Base-by-base conservation (phyloP, 139 green algal genomes). In the Pycnococcus provasolii region DNA sequence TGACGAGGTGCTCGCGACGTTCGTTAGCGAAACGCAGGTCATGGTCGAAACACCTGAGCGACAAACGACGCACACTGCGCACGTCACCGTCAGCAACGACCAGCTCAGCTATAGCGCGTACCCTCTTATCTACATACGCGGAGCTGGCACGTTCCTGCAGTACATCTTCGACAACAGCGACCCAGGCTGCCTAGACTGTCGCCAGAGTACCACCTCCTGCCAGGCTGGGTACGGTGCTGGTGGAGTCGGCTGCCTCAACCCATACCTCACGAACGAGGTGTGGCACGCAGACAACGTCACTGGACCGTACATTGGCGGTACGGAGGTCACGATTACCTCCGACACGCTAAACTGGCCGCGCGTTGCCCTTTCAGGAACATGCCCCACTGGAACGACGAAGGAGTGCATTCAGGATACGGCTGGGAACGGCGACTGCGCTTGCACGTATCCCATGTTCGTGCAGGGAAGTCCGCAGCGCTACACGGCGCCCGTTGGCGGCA, bases 221-320 rank as follows among this genome's bases (percentile, higher is more conserved):
- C 3, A 13, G 7, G 40, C 6, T 3, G 58, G 58, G 6, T 26
- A 55, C 50, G 54, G 54, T 15, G 54, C 9, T 7, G 7, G n/a
- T 8, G 54, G 54, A n/a, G 26, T 26, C 26, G 26, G 26, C 26
- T 26, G 26, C 26, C 2, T 63, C 41, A 71, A 71, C 52, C 42
- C 64, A 2, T 53, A 37, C 8, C 8, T 44, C 11, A 39, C 53
- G 5, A 47, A 39, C 39, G 64, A 71, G 41, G 40, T 53, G 13
- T 71, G 64, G 64, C 3, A 15, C 51, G 40, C 48, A 7, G 43
- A 53, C 43, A 71, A 71, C 52, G 53, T 53, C 3, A 71, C 51
- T n/a, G 64, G 64, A 41, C 64, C 64, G 42, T 71, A 71, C 51
- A 63, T 71, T 13, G 64, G 64, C 13, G 64, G 64, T n/a, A 71